Evolutionary conservation across 176 grass and related monocot species (phyloP).

Genomic region (Carex myosuroides): DNA sequence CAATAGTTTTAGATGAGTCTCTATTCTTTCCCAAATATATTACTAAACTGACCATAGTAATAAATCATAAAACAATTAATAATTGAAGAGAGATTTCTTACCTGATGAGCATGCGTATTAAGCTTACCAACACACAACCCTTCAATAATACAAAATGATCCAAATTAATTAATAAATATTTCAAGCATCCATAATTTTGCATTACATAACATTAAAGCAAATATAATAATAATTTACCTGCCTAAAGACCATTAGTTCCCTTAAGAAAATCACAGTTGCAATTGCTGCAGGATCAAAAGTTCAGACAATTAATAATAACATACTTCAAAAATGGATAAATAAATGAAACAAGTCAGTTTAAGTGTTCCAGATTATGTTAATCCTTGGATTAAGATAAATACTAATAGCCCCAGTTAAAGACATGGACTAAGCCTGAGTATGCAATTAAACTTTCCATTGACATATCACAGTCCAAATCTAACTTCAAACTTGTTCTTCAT

Average conservation of each 20-base stretch:
- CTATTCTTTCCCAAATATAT: not conserved
- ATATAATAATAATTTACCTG: conserved; percentile 4
- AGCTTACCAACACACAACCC: not conserved
- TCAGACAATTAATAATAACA: conserved; percentile 4
- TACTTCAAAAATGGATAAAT: not conserved
- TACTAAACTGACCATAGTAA: not conserved
- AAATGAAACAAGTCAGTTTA: not conserved
- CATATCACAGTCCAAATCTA: not conserved
- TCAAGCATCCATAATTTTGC: not conserved
- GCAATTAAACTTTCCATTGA: not conserved
- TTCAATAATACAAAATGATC: conserved; percentile 8
- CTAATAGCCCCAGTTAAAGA: not conserved
- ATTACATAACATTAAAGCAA: not conserved
- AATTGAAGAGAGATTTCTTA: not conserved
- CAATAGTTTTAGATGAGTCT: not conserved
- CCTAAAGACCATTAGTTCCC: conserved; percentile 10
- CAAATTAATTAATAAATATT: not conserved
- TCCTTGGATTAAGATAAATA: not conserved
- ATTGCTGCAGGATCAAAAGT: conserved; percentile 8
- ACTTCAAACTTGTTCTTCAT: not conserved
- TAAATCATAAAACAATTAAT: not conserved
- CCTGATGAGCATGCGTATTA: conserved; percentile 6
- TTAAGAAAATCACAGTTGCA: conserved; percentile 19
- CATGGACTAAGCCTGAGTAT: not conserved
- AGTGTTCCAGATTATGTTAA: not conserved